Conservation (phyloP, 352 stramenopile species). For the Pythium phragmitis region DNA sequence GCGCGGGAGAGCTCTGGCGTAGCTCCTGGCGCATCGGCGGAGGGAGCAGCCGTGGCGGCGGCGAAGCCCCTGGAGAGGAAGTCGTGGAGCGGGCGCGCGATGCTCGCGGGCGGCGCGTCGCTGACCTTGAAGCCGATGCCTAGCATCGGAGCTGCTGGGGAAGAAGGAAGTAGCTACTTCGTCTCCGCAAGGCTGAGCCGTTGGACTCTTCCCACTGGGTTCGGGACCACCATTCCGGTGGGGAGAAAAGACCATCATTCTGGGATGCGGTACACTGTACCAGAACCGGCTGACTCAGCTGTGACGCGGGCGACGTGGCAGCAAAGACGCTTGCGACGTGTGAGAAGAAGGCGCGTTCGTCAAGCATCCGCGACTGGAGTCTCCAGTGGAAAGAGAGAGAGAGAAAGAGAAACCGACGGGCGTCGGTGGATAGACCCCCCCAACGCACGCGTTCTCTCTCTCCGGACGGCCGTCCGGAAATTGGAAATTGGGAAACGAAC, state of each 20-base stretch:
- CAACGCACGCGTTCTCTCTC: too few species aligned
- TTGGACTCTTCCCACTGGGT: background rate
- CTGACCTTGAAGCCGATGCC: slow-evolving; percentile 77
- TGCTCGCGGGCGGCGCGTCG: slow-evolving; percentile 40
- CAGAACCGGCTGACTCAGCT: background rate
- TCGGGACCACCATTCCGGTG: slow-evolving; percentile 15
- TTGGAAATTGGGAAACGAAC: too few species aligned
- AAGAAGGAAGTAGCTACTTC: background rate
- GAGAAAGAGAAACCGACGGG: too few species aligned
- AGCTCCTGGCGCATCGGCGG: background rate
- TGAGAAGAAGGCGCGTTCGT: too few species aligned
- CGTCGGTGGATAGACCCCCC: too few species aligned
- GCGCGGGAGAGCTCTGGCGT: slow-evolving; percentile 9
- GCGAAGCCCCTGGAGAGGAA: slow-evolving; percentile 70
- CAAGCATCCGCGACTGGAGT: too few species aligned
- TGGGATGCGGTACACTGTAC: too few species aligned
- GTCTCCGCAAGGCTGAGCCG: background rate
- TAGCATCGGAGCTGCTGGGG: slow-evolving; percentile 38
- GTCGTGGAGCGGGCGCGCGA: slow-evolving; percentile 55
- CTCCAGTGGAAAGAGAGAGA: too few species aligned
- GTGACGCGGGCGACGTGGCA: background rate
- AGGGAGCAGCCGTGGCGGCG: background rate
- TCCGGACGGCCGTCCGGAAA: too few species aligned
- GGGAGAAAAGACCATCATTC: background rate
- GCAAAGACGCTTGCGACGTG: too few species aligned